Percentiles rank a stretch among this genome's conserved stretches.
Evolutionary conservation across 345 rosid genomes (phyloP).

Genomic region (Durio zibethinus): DNA sequence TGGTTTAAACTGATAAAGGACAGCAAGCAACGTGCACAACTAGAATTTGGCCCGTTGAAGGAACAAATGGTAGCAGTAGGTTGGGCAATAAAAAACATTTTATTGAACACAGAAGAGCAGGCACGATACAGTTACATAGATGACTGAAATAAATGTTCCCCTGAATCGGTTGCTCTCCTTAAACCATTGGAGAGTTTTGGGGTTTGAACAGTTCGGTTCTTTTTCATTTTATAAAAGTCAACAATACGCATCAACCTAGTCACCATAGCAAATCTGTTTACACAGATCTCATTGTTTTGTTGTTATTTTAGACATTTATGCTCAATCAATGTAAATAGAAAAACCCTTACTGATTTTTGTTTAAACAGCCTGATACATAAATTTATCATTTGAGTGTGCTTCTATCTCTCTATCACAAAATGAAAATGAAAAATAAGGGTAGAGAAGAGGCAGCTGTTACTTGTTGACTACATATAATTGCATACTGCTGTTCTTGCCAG

Average conservation of each 20-base stretch:
- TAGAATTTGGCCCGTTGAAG: constrained; percentile 27
- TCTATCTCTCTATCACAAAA: not conserved
- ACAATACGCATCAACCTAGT: not conserved
- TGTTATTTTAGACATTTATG: not conserved
- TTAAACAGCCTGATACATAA: not conserved
- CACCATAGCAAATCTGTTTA: not conserved
- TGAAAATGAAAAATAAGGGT: not conserved
- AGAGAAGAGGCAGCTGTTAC: not conserved
- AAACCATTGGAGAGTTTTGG: not conserved
- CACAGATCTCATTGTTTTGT: not conserved
- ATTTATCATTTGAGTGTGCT: not conserved
- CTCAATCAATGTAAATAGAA: not conserved
- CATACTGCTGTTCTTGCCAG: not conserved
- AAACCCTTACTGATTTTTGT: not conserved
- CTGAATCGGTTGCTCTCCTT: not conserved
- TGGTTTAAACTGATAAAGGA: constrained; percentile 46
- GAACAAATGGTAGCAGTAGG: constrained; percentile 53
- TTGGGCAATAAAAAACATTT: constrained; percentile 67
- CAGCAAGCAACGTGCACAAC: constrained; percentile 33
- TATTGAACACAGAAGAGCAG: constrained; percentile 59
- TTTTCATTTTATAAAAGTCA: not conserved
- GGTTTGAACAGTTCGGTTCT: not conserved
- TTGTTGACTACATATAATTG: not conserved
- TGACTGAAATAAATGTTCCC: constrained; percentile 28
- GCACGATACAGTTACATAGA: constrained; percentile 53